Conservation (phyloP, 2,329 filamentous ascomycete species). For the Colletotrichum sp. region DNA sequence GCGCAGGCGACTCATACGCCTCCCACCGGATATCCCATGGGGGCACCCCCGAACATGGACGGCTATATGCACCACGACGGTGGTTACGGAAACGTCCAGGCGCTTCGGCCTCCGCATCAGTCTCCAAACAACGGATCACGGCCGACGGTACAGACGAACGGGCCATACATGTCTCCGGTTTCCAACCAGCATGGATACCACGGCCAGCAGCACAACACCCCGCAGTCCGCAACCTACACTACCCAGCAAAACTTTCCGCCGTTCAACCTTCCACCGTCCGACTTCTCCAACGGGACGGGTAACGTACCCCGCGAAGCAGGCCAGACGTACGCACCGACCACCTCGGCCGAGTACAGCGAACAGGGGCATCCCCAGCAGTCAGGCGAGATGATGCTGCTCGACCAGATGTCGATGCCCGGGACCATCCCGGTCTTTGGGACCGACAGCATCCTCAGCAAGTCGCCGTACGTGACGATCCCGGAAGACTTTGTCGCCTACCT, state of each 20-base stretch:
- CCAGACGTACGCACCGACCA: constrained; percentile 41
- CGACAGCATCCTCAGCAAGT: constrained; percentile 79
- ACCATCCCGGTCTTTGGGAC: constrained; percentile 87
- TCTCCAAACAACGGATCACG: constrained; percentile 48
- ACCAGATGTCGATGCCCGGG: constrained; percentile 67
- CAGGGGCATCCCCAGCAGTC: constrained; percentile 45
- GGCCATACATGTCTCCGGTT: constrained; percentile 58
- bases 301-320: constrained; percentile 36
- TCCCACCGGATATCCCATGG: constrained; percentile 32
- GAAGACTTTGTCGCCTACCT: constrained; percentile 88
- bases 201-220: constrained; percentile 49
- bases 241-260: constrained; percentile 66
- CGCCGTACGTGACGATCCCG: constrained; percentile 81
- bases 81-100: constrained; percentile 35
- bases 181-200: constrained; percentile 54
- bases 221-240: constrained; percentile 57
- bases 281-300: constrained; percentile 46
- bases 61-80: constrained; percentile 47
- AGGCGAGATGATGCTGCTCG: constrained; percentile 63
- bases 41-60: constrained; percentile 41
- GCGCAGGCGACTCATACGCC: constrained; percentile 51
- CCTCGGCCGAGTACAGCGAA: constrained; percentile 51
- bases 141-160: constrained; percentile 51
- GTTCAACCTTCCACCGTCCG: constrained; percentile 67
- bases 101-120: constrained; percentile 38